phyloP scores from a whole-genome alignment of 495 filamentous ascomycete species.

The Cairneyella variabilis region DNA sequence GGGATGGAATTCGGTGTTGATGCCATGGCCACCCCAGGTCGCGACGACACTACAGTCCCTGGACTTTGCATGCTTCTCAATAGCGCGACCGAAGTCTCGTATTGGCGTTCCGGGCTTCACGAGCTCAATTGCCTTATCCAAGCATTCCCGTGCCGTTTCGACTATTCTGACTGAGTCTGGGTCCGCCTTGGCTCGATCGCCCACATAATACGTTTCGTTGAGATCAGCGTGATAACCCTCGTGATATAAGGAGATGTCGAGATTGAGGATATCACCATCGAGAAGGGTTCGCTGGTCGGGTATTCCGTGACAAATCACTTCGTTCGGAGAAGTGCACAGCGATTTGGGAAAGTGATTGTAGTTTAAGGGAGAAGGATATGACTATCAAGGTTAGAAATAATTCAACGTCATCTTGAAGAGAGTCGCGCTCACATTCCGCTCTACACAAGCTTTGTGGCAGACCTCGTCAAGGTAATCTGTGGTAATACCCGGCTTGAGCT shows the following conservation, averaged over 20 bases:
- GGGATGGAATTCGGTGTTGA: slow-evolving; percentile 81
- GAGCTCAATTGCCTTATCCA: slow-evolving; percentile 74
- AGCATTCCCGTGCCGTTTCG: slow-evolving; percentile 74
- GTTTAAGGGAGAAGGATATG: slow-evolving; percentile 93
- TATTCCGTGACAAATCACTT: slow-evolving; percentile 94
- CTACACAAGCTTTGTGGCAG: slow-evolving; percentile 92
- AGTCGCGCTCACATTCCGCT: slow-evolving; percentile 79
- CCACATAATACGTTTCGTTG: slow-evolving; percentile 91
- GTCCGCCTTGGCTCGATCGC: slow-evolving; percentile 68
- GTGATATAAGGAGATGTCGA: slow-evolving; percentile 85
- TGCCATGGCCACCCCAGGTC: slow-evolving; percentile 83
- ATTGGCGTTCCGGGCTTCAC: slow-evolving; percentile 86
- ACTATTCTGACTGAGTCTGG: slow-evolving; percentile 80
- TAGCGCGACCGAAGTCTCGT: slow-evolving; percentile 76
- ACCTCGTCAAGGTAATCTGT: slow-evolving; percentile 95
- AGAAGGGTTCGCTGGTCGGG: slow-evolving; percentile 73
- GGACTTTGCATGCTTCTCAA: slow-evolving; percentile 81
- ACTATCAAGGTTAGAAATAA: slow-evolving; percentile 46
- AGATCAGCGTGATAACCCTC: slow-evolving; percentile 84
- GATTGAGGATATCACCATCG: slow-evolving; percentile 86
- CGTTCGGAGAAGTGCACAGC: slow-evolving; percentile 91
- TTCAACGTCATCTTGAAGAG: neutral
- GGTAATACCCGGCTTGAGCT: slow-evolving; percentile 79
- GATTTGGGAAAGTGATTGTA: slow-evolving; percentile 97
- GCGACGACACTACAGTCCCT: slow-evolving; percentile 77